Evolutionary conservation across 106 monocot species (phyloP), one percentile per base, ranked within the genome.

Genomic region (Dendrobium huoshanense): DNA sequence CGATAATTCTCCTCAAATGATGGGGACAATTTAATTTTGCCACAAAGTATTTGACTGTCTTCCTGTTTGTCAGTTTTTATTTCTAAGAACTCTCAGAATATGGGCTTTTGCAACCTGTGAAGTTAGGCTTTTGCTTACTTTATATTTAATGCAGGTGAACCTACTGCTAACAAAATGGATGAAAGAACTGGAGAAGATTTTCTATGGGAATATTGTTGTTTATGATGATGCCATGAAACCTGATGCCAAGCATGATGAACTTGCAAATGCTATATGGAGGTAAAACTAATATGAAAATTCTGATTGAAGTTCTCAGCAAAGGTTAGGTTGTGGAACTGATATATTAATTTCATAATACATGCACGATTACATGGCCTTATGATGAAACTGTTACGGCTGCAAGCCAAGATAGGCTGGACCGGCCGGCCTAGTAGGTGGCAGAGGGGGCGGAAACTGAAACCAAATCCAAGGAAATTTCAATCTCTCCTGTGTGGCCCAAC

Each of bases 131-230:
- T 75, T 64, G 19, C 22, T 79, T 17, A 44, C 74, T 47, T 22
- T 31, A 29, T 17, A 68, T 27, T 49, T 10, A 56, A 78, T 80
- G 61, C 84, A 98, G 97, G 97, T 98, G 47, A 98, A 94, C 73
- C 89, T 98, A 80, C 88, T 98, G 24, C 77, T 98, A 84, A 89
- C 77, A 82, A 97, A 94, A 75, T 97, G 97, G 97, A 94, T 98
- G 94, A 98, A 98, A 67, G 97, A 98, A 31, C 83, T 98, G 42
- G 94, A 98, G 87, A 98, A 94, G 82, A 98, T 98, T 85, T 94
- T 98, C 79, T 94, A 98, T 83, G 97, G 97, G 31, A 98, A 91
- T 77, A 89, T 98, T 82, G 89, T 94, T 83, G 89, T 87, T 78
- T 98, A 94, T 86, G 97, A 98, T 85, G 51, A 81, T 82, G 97